phyloP scores from a whole-genome alignment of 208 protist genomes.

The Porcisia deanei region DNA sequence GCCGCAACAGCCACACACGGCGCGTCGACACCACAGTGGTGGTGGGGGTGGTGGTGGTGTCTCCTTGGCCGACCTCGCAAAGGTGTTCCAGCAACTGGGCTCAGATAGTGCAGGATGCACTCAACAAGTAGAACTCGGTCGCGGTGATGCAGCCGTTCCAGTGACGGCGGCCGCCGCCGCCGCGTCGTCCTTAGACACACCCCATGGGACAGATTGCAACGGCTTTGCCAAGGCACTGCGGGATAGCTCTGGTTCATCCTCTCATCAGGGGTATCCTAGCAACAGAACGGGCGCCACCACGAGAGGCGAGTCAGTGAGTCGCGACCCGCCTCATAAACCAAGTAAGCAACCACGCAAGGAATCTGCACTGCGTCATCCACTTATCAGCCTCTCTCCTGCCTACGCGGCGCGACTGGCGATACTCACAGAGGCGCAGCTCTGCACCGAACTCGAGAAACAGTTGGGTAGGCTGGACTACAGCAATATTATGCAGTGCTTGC shows the following conservation, averaged over 20 bases:
- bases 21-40: not conserved
- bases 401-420: slow-evolving; percentile 35
- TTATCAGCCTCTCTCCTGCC: slow-evolving; percentile 16
- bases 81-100: slow-evolving; percentile 43
- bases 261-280: not conserved
- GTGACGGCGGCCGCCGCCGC: not conserved
- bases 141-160: not conserved
- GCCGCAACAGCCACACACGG: not conserved
- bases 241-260: not conserved
- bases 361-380: not conserved
- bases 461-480: slow-evolving; percentile 31
- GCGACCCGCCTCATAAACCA: not conserved
- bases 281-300: not conserved
- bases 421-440: slow-evolving; percentile 33
- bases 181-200: not conserved
- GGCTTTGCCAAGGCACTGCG: not conserved
- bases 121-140: not conserved
- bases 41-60: slow-evolving; percentile 8
- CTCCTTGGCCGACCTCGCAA: slow-evolving; percentile 46
- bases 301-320: not conserved
- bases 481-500: slow-evolving; percentile 55
- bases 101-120: not conserved
- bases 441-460: slow-evolving; percentile 31
- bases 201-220: too few relatives aligned
- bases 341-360: not conserved